A percentile compares a stretch with the other conserved stretches of the same genome.
Evolutionary conservation across 805 yeast species (phyloP).

Genomic region (Wickerhamiella musiphila): DNA sequence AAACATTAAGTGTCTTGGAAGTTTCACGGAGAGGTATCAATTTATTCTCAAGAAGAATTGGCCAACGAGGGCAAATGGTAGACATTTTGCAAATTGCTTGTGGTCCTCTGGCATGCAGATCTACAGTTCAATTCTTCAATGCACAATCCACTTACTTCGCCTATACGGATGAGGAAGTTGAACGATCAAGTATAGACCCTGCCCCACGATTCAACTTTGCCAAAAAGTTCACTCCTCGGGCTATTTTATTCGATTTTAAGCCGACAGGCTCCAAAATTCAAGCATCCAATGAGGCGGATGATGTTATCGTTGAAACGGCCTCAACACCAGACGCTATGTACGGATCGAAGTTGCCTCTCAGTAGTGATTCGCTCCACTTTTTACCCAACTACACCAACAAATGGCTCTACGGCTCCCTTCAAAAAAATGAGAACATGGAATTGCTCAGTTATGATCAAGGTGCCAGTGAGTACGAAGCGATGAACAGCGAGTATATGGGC

Average conservation of each 20-base stretch:
- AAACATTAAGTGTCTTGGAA: no score
- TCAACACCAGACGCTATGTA: slow-evolving; percentile 30
- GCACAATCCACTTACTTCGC: slow-evolving; percentile 54
- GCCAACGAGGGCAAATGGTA: no score
- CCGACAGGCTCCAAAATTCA: slow-evolving; percentile 19
- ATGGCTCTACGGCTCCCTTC: slow-evolving; percentile 34
- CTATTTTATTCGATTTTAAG: slow-evolving; percentile 60
- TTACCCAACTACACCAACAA: no score
- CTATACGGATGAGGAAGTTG: slow-evolving; percentile 22
- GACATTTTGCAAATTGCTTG: slow-evolving; percentile 59
- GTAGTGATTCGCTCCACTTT: slow-evolving; percentile 39
- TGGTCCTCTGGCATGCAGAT: slow-evolving; percentile 58
- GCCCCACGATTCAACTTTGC: slow-evolving; percentile 31
- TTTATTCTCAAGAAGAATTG: no score
- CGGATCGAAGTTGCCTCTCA: slow-evolving; percentile 62
- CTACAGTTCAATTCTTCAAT: slow-evolving; percentile 69
- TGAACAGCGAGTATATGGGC: slow-evolving; percentile 18
- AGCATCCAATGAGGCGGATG: slow-evolving; percentile 40
- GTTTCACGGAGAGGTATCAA: no score
- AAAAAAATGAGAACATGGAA: slow-evolving; percentile 1
- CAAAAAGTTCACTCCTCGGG: slow-evolving; percentile 61
- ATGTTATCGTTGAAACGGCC: neutral
- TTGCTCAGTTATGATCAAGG: slow-evolving; percentile 33
- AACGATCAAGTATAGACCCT: slow-evolving; percentile 26
- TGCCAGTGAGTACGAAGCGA: slow-evolving; percentile 33